Evolutionary conservation across 495 filamentous ascomycete genomes (phyloP), one percentile per base, ranked within the genome.

Genomic region (Aspergillus sparsus): DNA sequence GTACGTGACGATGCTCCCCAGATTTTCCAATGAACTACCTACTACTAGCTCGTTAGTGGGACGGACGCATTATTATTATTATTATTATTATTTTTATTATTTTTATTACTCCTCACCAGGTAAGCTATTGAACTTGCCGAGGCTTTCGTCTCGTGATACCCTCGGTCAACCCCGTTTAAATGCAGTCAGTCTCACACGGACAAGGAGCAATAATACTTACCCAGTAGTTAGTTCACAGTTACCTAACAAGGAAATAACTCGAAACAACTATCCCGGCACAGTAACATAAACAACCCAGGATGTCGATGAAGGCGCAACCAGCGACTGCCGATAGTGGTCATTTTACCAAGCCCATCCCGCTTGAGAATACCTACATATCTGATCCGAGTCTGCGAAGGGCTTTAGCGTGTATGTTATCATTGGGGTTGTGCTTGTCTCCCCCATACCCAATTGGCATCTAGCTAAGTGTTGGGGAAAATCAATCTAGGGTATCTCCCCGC

Each of bases 271-370:
- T 10, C 15, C 16, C 5, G 37, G 37, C 10, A n/a, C 10, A 5
- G 7, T 10, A 41, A 6, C 11, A 5, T 11, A 41, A 41, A 47
- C 37, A 10, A 13, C 9, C 9, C 44, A 47, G 8, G n/a, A 47
- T 47, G 44, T 15, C 44, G 27, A 18, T 15, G 44, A 62, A 1
- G 44, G 64, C 13, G 8, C 7, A 51, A 41, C 70, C 71, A 7
- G 73, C 73, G 13, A 74, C 73, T 10, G 73, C 68, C 16, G 69
- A 69, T 8, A 69, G 37, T n/a, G 73, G 73, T 10, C 68, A 66
- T 46, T 62, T 76, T 45, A 76, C 71, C 6, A 53, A 67, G 12
- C 73, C 68, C 1, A 55, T 37, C 10, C 60, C 64, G 7, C 45
- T 76, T 41, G 63, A 65, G 37, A 76, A 76, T 15, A 71, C 70